Percentiles rank a stretch among this genome's conserved stretches.
These are phyloP conservation scores for Epichloe brachyelytri DNA, from an alignment of 2,329 filamentous ascomycete species.

Conservation along the genomic window DNA sequence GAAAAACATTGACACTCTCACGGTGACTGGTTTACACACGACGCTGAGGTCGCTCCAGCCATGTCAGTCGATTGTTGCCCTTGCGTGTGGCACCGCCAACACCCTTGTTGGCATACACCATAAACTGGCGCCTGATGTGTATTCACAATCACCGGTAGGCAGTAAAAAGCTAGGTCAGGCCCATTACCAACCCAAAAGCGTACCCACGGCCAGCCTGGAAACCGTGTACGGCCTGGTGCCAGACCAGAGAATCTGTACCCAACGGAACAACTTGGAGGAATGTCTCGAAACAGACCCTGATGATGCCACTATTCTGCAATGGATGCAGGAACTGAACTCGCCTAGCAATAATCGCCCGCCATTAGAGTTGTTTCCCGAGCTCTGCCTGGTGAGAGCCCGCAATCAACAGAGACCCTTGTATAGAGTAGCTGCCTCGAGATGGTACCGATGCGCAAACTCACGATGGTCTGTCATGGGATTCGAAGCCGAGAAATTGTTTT, in stretches of 20 bases:
- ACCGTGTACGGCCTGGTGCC: not conserved
- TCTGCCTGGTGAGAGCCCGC: conserved; percentile 11
- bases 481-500: conserved; percentile 18
- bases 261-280: not conserved
- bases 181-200: no score
- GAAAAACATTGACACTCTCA: not conserved
- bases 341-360: conserved; percentile 14
- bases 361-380: conserved; percentile 15
- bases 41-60: not conserved
- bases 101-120: not conserved
- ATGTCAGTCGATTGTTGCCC: not conserved
- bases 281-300: not conserved
- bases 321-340: conserved; percentile 9
- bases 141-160: not conserved
- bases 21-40: no score
- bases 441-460: conserved; percentile 14
- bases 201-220: not conserved
- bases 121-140: not conserved
- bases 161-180: not conserved
- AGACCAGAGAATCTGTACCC: not conserved
- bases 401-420: conserved; percentile 4
- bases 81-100: not conserved
- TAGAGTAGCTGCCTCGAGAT: conserved; percentile 15
- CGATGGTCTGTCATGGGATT: conserved; percentile 17
- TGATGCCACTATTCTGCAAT: not conserved